Conservation (phyloP, 805 yeast species). For the Candida palmyrensis region DNA sequence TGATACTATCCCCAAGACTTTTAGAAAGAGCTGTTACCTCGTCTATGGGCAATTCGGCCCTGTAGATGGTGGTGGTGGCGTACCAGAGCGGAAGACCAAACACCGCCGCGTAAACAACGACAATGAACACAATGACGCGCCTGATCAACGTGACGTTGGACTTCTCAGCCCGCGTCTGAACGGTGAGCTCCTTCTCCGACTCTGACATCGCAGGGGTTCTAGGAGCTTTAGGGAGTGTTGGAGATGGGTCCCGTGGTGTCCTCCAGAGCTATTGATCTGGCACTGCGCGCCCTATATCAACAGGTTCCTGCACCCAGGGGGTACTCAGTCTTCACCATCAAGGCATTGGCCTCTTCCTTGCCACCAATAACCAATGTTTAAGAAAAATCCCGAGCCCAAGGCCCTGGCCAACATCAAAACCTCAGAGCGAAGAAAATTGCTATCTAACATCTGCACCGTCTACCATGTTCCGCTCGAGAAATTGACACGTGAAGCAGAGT, state of each 20-base stretch:
- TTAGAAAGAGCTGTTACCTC: constrained; percentile 30
- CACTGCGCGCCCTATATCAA: too few relatives aligned
- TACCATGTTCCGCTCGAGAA: constrained; percentile 36
- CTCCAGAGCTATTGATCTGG: too few relatives aligned
- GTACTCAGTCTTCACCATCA: too few relatives aligned
- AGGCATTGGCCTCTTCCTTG: background rate
- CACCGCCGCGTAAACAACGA: constrained; percentile 8
- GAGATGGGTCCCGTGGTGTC: too few relatives aligned
- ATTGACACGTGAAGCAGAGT: constrained; percentile 38
- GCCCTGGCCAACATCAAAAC: constrained; percentile 75
- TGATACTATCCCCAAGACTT: constrained; percentile 18
- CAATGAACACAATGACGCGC: constrained; percentile 4
- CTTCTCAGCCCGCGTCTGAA: constrained; percentile 3
- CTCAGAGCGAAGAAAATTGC: constrained; percentile 65
- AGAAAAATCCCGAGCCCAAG: constrained; percentile 56
- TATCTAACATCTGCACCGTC: constrained; percentile 35
- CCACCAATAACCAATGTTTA: constrained; percentile 36
- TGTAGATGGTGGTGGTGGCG: constrained; percentile 53
- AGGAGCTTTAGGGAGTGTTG: too few relatives aligned
- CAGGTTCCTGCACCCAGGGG: too few relatives aligned
- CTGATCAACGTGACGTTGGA: constrained; percentile 3
- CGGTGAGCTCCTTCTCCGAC: too few relatives aligned
- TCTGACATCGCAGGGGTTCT: too few relatives aligned
- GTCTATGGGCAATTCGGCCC: constrained; percentile 54
- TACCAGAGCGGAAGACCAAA: constrained; percentile 59